Evolutionary conservation across 106 monocot genomes (phyloP), one percentile per base, ranked within the genome.

Genomic region (Dioscorea dumetorum): DNA sequence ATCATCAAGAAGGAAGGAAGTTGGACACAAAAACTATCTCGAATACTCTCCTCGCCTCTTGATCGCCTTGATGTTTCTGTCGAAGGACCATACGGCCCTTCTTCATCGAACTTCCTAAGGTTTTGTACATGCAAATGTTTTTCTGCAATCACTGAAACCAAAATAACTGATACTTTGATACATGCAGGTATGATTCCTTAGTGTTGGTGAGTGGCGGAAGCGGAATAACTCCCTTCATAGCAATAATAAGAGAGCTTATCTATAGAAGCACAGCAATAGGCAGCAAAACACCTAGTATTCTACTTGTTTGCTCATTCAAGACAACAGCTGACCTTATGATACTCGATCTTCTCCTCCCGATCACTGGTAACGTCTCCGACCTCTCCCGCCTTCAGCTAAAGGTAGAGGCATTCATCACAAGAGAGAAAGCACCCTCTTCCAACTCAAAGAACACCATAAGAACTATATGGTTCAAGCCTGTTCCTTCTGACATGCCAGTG

Each of bases 161-260:
- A 9, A 4, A 19, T 59, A 21, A 59, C 11, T 21, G 19, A 59
- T 22, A 1, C 22, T 19, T 59, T 18, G 2, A 59, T 22, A 20
- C n/a, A 20, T 70, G 62, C 82, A 90, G 90, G 49, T 82, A 90
- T 65, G 82, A 94, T 49, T 80, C 90, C 2, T 31, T 94, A 41
- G 67, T 94, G 20, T 58, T 94, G 70, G 72, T 94, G 19, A 90
- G 94, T 16, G 94, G 94, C 16, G 94, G 94, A 64, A 87, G 94
- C 50, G 94, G 94, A 23, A 82, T 94, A 62, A 79, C 94, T 16
- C 87, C 94, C 12, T 94, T 84, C 78, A 84, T 94, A 61, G 81
- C 90, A 51, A 72, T 94, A 49, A 87, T 94, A 54, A 71, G 94
- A 41, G 64, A 87, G 50, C 71, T 94, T 68, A 60, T 94, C 52